Evolutionary conservation across 345 rosid genomes (phyloP), one percentile per base, ranked within the genome.

Genomic region (Murraya paniculata): DNA sequence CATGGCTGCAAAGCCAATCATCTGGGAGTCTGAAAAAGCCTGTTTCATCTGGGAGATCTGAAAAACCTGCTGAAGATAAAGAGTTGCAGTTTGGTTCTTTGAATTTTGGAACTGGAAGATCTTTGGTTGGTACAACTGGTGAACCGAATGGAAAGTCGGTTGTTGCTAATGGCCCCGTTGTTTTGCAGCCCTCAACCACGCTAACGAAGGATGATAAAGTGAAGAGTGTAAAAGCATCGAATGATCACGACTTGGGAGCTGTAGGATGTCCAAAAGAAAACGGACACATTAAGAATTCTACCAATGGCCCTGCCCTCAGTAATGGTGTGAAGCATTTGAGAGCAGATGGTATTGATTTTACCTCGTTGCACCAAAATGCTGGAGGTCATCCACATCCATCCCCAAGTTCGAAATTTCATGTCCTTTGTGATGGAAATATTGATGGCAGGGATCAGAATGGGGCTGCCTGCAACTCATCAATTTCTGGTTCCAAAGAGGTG

Each of bases 31-130:
- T 82, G 73, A 86, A 84, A 79, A 89, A 87, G 75, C 81, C 79
- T 45, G 86, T 73, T 74, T 67, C 88, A 36, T 39, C 86, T 78
- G 85, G 71, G 60, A 88, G 58, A 76, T 82, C 79, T 72, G 87
- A 84, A 78, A 89, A 88, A 75, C 79, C 77, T 48, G 84, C 65
- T 28, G 82, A 77, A 67, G 85, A 87, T 81, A 83, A 76, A 64
- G 83, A 61, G 28, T n/a, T 79, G 81, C 93, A 72, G n/a, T 84
- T 89, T 72, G 95, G 95, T 74, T 87, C 95, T 57, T 84, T 85
- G 50, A 80, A 81, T 82, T 36, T 78, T 45, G 83, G 13, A n/a
- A 31, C 82, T 57, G 82, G 81, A 79, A 88, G 77, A 5, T 75
- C 92, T 83, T 80, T 86, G 50, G 82, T 79, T 55, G 77, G 76